Conservation (phyloP, 805 yeast genomes). For the Ascoidea asiatica region DNA sequence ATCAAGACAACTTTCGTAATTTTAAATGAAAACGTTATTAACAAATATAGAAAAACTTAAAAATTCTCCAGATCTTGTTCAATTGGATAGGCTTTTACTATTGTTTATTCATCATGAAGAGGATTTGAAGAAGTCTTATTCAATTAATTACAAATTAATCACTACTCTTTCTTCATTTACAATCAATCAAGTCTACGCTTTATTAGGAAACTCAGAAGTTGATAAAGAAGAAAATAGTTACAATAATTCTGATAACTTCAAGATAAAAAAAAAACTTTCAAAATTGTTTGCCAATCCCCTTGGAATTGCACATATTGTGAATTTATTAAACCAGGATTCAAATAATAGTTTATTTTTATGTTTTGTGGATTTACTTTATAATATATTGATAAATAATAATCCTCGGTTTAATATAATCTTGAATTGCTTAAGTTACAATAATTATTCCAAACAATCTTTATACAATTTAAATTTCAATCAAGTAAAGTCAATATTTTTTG, state of each 20-base stretch:
- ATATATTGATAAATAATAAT: too few species aligned
- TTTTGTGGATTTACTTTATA: background rate
- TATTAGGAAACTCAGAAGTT: background rate
- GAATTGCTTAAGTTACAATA: too few species aligned
- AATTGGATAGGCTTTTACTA: too few species aligned
- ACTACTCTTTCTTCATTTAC: background rate
- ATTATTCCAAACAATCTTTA: background rate
- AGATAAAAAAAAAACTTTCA: too few species aligned
- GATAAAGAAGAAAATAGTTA: too few species aligned
- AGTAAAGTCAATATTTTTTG: background rate
- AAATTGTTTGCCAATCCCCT: background rate
- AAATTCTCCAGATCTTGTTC: too few species aligned
- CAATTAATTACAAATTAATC: background rate
- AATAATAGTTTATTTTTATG: background rate
- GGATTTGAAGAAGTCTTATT: background rate
- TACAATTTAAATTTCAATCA: too few species aligned
- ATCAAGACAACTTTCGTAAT: too few species aligned
- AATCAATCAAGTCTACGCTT: background rate
- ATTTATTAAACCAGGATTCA: background rate
- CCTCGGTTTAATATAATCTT: too few species aligned
- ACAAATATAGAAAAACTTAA: too few species aligned
- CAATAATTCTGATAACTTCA: background rate
- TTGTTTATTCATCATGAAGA: background rate
- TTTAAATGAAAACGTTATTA: too few species aligned
- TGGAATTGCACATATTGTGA: background rate